Evolutionary conservation across 768 basidiomycete genomes (phyloP).

Genomic region (Filobasidium floriforme): DNA sequence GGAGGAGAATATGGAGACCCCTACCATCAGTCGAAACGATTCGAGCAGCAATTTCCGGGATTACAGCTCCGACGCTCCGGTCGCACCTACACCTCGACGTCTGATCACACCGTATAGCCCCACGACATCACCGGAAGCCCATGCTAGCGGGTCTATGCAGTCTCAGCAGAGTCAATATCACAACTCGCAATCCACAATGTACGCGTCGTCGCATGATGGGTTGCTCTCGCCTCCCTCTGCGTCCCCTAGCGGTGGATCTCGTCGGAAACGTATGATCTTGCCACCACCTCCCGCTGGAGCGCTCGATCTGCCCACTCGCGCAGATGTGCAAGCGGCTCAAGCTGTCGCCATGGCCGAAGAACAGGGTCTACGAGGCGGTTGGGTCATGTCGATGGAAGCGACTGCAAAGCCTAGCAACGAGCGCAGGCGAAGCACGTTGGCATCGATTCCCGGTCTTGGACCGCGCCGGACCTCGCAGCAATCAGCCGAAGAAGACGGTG

Average conservation of each 20-base stretch:
- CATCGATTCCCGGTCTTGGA: slow-evolving; percentile 13
- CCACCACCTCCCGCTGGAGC: slow-evolving; percentile 33
- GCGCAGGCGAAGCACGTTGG: not conserved
- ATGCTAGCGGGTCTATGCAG: not conserved
- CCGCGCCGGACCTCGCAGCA: not conserved
- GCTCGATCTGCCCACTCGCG: slow-evolving; percentile 44
- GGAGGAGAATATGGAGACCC: not conserved
- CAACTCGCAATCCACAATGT: slow-evolving; percentile 30
- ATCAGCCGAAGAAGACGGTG: slow-evolving; percentile 13
- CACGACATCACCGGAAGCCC: not conserved
- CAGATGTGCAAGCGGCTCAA: slow-evolving; percentile 44
- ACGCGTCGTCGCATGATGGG: slow-evolving; percentile 22
- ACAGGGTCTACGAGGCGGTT: slow-evolving; percentile 43
- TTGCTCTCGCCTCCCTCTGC: slow-evolving; percentile 38
- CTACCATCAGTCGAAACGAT: not conserved
- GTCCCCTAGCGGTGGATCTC: slow-evolving; percentile 25
- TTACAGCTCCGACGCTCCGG: slow-evolving; percentile 12
- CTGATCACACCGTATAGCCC: slow-evolving; percentile 37
- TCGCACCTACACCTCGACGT: slow-evolving; percentile 17
- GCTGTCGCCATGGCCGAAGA: slow-evolving; percentile 43
- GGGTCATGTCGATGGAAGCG: slow-evolving; percentile 40
- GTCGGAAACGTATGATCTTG: slow-evolving; percentile 10
- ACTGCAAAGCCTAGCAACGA: not conserved
- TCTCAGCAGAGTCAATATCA: slow-evolving; percentile 21
- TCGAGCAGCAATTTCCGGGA: slow-evolving; percentile 10